Percentiles rank a stretch among this genome's conserved stretches.
Evolutionary conservation across 495 filamentous ascomycete genomes (phyloP).

Genomic region (Neurospora tetraspora): DNA sequence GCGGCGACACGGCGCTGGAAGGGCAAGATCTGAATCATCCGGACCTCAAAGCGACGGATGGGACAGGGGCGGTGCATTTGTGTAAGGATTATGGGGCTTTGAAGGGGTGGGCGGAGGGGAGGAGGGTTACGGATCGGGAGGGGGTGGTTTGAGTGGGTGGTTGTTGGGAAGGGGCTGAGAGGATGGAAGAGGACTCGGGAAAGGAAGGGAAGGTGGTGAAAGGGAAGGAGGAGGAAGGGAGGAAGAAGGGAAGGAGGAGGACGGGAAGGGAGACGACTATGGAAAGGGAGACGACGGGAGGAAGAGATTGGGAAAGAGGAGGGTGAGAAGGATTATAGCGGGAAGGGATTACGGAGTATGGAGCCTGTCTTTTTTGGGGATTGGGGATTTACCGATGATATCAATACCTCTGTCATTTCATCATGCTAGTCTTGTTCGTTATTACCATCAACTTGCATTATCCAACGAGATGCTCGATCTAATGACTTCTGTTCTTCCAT

Average conservation of each 20-base stretch:
- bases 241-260: no score
- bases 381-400: background rate
- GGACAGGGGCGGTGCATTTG: background rate
- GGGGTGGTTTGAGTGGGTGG: background rate
- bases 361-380: no score
- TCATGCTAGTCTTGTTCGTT: no score
- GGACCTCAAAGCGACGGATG: background rate
- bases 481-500: no score
- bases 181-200: background rate
- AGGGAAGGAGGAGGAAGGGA: no score
- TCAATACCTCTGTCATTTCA: background rate
- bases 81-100: conserved; percentile 1
- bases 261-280: no score
- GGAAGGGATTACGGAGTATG: background rate
- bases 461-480: no score
- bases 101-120: conserved; percentile 2
- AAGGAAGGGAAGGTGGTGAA: no score
- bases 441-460: no score
- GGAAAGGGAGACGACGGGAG: background rate
- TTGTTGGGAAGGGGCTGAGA: background rate
- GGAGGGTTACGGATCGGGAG: background rate
- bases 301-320: background rate
- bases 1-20: conserved; percentile 5
- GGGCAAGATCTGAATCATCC: background rate
- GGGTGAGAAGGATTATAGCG: background rate